Evolutionary conservation across 78 protist species (phyloP).

Genomic region (Andalucia godoyi): DNA sequence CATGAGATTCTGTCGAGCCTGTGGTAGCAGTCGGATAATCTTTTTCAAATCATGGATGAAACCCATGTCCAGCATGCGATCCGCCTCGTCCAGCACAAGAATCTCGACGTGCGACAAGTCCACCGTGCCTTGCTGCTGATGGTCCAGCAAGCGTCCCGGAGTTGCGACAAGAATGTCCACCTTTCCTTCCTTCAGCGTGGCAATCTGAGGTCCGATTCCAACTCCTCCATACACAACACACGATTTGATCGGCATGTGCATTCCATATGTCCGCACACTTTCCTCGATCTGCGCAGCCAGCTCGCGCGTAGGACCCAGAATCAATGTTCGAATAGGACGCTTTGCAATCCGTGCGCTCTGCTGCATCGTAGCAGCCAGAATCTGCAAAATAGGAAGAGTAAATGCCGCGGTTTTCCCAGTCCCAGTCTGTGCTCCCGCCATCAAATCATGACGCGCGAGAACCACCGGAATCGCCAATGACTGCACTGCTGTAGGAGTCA

Average conservation of each 20-base stretch:
- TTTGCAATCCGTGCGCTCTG: no score
- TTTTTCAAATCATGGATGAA: no score
- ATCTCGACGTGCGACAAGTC: background rate
- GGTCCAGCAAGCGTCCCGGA: constrained; percentile 57
- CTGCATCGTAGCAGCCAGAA: no score
- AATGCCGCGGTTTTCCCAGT: constrained; percentile 12
- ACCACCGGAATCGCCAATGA: background rate
- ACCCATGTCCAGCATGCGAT: constrained; percentile 97
- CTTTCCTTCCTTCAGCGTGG: constrained; percentile 33
- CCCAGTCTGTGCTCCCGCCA: constrained; percentile 7
- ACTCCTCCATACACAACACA: constrained; percentile 93
- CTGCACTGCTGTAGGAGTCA: constrained; percentile 19
- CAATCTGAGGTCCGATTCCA: constrained; percentile 80
- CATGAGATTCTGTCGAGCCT: constrained; percentile 10
- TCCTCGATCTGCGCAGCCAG: constrained; percentile 55
- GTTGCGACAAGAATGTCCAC: constrained; percentile 46
- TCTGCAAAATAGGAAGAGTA: background rate
- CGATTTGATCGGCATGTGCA: no score
- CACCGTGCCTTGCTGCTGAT: background rate
- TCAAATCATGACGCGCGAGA: background rate
- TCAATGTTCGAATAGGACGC: no score
- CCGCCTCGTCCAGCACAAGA: constrained; percentile 83
- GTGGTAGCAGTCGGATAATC: constrained; percentile 18
- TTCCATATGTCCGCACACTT: no score
- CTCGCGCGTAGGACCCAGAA: constrained; percentile 70